Conservation (phyloP, 2,329 filamentous ascomycete genomes). For the Penicillium sp. region DNA sequence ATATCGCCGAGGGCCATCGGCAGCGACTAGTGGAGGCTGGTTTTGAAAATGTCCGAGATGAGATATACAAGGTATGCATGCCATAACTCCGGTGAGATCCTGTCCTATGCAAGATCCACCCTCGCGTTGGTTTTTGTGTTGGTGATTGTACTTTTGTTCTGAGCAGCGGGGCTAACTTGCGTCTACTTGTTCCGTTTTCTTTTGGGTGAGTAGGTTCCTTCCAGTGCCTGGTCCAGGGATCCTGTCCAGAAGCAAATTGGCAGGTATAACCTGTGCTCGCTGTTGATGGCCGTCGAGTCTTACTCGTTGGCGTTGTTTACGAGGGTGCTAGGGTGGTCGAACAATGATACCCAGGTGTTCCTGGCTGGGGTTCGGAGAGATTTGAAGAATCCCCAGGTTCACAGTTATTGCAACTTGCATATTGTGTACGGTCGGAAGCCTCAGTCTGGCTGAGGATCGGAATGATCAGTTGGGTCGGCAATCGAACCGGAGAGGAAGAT, state of each 20-base stretch:
- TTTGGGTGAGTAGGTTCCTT: slow-evolving; percentile 42
- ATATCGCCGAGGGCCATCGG: slow-evolving; percentile 40
- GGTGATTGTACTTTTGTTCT: not conserved
- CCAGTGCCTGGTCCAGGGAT: slow-evolving; percentile 54
- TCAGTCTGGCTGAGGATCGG: slow-evolving; percentile 30
- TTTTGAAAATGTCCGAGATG: slow-evolving; percentile 55
- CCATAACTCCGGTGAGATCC: not conserved
- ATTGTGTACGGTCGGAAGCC: slow-evolving; percentile 36
- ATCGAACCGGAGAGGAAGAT: slow-evolving; percentile 6
- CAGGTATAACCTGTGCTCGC: slow-evolving; percentile 33
- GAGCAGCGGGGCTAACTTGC: not conserved
- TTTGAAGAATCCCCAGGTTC: slow-evolving; percentile 39
- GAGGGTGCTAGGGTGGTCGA: slow-evolving; percentile 39
- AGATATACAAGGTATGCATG: slow-evolving; percentile 43
- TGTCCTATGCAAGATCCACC: not conserved
- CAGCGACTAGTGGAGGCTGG: slow-evolving; percentile 54
- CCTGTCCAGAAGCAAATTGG: slow-evolving; percentile 48
- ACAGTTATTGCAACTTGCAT: slow-evolving; percentile 40
- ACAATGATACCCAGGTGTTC: slow-evolving; percentile 42
- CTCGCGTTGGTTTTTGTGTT: not conserved
- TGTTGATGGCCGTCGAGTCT: slow-evolving; percentile 34
- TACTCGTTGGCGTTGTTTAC: slow-evolving; percentile 36
- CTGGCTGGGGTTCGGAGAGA: slow-evolving; percentile 43
- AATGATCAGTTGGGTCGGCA: slow-evolving; percentile 28
- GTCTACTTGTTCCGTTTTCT: not conserved